Base-by-base conservation (phyloP, 2,329 filamentous ascomycete species). In the Colletotrichum viniferum region DNA sequence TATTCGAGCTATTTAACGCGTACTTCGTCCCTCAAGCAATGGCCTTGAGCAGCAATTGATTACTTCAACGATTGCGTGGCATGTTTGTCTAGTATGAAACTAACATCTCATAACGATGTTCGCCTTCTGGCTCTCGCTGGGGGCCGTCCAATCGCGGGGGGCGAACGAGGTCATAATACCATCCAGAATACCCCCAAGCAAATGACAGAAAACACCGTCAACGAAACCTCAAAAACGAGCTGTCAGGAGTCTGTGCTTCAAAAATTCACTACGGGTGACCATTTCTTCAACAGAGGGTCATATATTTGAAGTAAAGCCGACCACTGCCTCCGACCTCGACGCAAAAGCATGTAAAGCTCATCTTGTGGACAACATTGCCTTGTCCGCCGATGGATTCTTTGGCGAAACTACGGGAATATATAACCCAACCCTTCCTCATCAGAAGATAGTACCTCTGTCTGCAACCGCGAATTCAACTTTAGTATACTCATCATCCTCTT, bases 21-120 rank as follows among this genome's bases (percentile, higher is more conserved):
- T 38, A 38, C 1, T 38, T 38, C 36, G 7, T 18, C 36, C 4
- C 36, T 38, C 36, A 38, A 38, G 36, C 7, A 8, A 38, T 18
- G 7, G 7, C 2, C 36, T 38, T 18, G 36, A 4, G 36, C 36
- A 38, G 7, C 14, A 1, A 38, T 38, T 38, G 7, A 38, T 16
- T 0, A 1, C 2, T 4, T 38, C 14, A 1, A 4, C 14, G 7
- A 38, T 38, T 38, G 36, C 18, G 0, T 48, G 18, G 18, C 3
- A 48, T 12, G 18, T n/a, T 12, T 48, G 9, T 48, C 18, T 48
- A 9, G 5, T 12, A 48, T 0, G 4, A 18, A 48, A 12, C 9
- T 0, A 48, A 12, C 18, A 48, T n/a, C 18, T n/a, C 18, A 12
- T 43, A 12, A 10, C 3, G 9, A 7, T 10, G 18, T 48, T 1